Evolutionary conservation across 176 grass and related monocot genomes (phyloP), one percentile per base, ranked within the genome.

Genomic region (Musa schizocarpa): DNA sequence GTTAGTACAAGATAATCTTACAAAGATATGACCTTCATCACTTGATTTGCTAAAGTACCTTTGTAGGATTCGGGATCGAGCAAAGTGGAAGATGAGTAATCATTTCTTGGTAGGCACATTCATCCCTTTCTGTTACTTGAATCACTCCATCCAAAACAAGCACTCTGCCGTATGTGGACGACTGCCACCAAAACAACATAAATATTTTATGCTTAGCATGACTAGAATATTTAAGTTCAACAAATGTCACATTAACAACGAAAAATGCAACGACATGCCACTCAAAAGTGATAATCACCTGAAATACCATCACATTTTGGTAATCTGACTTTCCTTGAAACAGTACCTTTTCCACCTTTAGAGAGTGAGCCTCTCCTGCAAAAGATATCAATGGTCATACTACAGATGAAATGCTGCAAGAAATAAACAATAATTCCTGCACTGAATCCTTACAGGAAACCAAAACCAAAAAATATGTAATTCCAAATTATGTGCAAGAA

Each of bases 41-140:
- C 16, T 50, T 70, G 17, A 50, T 70, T 43, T n/a, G n/a, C 17
- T 9, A 9, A 50, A 50, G 43, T 78, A 96, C 92, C 90, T 92
- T 98, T 84, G 84, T 98, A 80, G 94, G 90, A 27, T 98, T 86
- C 76, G 89, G 83, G 53, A 91, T 98, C 11, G 95, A 98, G 80
- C 86, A 89, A 68, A 99, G 88, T 63, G 90, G 86, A n/a, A 98
- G 90, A 71, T 98, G 95, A 57, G 86, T 85, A 63, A 98, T 98
- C 95, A 98, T 98, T 77, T 98, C 90, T 80, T 94, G 95, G 82
- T 94, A 99, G 3, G 90, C 88, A 10, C 95, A 99, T 68, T 99
- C 88, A 43, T 99, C 90, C 81, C 90, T 83, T 74, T 94, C 90
- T 10, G 90, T 94, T 2, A 99, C 73, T 80, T 99, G 95, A 77